Percentiles rank a stretch among this genome's conserved stretches.
phyloP scores from a whole-genome alignment of 1,139 yeast genomes.

The Geotrichum macrosporum region DNA sequence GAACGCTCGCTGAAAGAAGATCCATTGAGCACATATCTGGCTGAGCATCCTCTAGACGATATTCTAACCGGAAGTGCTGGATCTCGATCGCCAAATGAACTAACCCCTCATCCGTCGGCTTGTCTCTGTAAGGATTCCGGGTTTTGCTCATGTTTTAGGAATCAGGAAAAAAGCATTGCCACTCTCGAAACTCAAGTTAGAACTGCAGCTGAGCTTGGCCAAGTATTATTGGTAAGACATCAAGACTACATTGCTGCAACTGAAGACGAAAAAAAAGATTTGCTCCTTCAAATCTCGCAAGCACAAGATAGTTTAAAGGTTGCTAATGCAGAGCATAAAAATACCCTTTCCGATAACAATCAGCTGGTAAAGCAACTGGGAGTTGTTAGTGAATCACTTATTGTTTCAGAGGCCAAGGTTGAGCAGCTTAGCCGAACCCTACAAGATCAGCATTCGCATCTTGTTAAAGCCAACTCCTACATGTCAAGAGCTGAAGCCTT shows the following conservation, averaged over 20 bases:
- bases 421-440: conserved; percentile 12
- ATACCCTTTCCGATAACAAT: conserved; percentile 24
- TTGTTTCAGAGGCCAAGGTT: conserved; percentile 17
- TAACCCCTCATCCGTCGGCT: background rate
- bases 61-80: conserved; percentile 6
- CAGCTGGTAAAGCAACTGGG: conserved; percentile 26
- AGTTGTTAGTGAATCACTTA: conserved; percentile 23
- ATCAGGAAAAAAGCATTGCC: conserved; percentile 21
- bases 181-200: conserved; percentile 28
- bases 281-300: conserved; percentile 25
- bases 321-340: conserved; percentile 23
- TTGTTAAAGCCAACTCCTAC: conserved; percentile 24
- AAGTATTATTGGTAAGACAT: conserved; percentile 28
- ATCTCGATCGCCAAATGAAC: background rate
- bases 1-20: conserved; percentile 4
- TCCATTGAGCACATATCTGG: conserved; percentile 14
- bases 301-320: conserved; percentile 23
- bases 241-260: conserved; percentile 23
- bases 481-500: conserved; percentile 24
- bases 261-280: conserved; percentile 21
- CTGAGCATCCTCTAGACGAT: conserved; percentile 15
- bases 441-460: conserved; percentile 15
- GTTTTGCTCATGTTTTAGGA: conserved; percentile 22
- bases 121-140: background rate
- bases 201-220: conserved; percentile 33